Base-by-base conservation (phyloP, 306 rosid genomes). In the Acmispon strigosus region DNA sequence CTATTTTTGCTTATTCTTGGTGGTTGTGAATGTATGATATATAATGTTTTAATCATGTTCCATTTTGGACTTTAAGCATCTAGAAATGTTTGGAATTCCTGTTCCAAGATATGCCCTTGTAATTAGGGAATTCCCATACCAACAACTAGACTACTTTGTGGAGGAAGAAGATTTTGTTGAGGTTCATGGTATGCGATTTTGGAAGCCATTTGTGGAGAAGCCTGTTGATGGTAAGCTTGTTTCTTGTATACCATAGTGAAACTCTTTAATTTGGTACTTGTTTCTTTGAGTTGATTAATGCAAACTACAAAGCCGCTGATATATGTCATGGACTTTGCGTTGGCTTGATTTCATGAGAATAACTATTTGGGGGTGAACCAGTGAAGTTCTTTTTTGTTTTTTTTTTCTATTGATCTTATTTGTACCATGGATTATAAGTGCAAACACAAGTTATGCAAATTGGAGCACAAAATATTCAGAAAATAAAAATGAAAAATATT, bases 161-260 rank as follows among this genome's bases (percentile, higher is more conserved):
- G 99, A 94, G 88, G 96, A 89, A 83, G 99, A 94, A 80, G 99
- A 94, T 76, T 94, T 89, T 82, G 97, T 94, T 57, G 97, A 94
- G 85, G 97, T 94, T 76, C 80, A 72, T 75, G 97, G 96, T 76
- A 56, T 64, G 67, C 95, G 97, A 17, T 94, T 94, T 51, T 91
- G 87, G 88, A 94, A 94, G 78, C 99, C 99, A 60, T 94, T 94
- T 86, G 99, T 94, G 75, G 99, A 94, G 86, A 94, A 94, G 89
- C 99, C 99, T 58, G 81, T 94, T 72, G 82, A 87, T 79, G 99
- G 99, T 94, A 78, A 89, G 96, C 70, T 76, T 76, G 44, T 47
- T 66, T 72, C 65, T 63, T 66, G 32, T 48, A 60, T 59, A 24
- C 43, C 27, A 62, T 42, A 54, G 39, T 39, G 79, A 58, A 24